These are phyloP conservation scores for Nigrospora osmanthi DNA, from an alignment of 2,329 filamentous ascomycete species.

Conservation along the genomic window DNA sequence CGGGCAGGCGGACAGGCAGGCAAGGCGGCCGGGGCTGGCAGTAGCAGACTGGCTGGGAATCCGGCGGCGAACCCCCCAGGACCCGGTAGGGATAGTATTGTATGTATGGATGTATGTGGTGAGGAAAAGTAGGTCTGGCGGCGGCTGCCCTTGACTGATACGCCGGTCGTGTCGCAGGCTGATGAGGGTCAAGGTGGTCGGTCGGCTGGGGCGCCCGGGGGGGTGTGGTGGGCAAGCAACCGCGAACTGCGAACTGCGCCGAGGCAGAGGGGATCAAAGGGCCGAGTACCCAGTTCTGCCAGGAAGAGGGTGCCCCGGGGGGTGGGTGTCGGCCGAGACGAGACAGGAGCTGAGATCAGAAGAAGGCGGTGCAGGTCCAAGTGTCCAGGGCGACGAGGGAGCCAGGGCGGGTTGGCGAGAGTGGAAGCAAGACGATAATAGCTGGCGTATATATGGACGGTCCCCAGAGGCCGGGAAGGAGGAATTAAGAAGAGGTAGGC, in stretches of 20 bases:
- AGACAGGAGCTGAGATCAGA: too few species aligned
- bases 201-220: background rate
- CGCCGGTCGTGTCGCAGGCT: constrained; percentile 3
- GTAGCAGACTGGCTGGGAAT: too few species aligned
- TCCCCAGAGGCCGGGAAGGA: too few species aligned
- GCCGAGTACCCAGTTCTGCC: background rate
- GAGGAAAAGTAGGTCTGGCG: background rate
- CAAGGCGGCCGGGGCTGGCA: too few species aligned
- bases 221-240: background rate
- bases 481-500: too few species aligned
- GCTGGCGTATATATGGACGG: too few species aligned
- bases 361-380: too few species aligned
- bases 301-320: background rate
- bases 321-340: background rate
- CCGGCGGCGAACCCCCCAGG: background rate
- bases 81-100: background rate
- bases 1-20: background rate
- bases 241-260: background rate
- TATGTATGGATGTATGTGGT: background rate
- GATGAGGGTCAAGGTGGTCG: constrained; percentile 1
- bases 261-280: constrained; percentile 1
- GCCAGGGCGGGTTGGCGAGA: too few species aligned
- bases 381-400: too few species aligned
- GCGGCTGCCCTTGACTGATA: background rate
- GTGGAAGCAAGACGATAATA: too few species aligned